A percentile compares a stretch with the other conserved stretches of the same genome.
These are phyloP conservation scores for Penicillium angulare DNA, from an alignment of 495 filamentous ascomycete species.

Conservation along the genomic window DNA sequence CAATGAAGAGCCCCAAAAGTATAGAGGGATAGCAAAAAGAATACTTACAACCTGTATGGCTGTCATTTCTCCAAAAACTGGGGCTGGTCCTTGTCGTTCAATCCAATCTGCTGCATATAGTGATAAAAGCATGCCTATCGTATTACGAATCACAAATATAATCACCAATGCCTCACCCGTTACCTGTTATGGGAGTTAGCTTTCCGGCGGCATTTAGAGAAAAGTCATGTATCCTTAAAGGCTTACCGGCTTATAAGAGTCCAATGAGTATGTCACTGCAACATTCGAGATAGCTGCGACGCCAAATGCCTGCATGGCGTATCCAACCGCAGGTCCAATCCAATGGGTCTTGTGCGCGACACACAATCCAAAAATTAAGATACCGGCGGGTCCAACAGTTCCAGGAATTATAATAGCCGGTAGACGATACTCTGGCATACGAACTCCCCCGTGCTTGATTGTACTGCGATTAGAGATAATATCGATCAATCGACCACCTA, in stretches of 20 bases:
- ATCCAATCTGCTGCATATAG: conserved; percentile 32
- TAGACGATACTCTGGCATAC: conserved; percentile 29
- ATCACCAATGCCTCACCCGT: conserved; percentile 32
- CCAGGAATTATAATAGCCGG: conserved; percentile 30
- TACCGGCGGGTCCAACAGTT: conserved; percentile 24
- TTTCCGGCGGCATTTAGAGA: too few species aligned
- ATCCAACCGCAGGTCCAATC: conserved; percentile 33
- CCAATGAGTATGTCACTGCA: conserved; percentile 32
- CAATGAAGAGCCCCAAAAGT: conserved; percentile 20
- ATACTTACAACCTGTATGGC: conserved; percentile 27
- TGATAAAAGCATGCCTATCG: conserved; percentile 32
- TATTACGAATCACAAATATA: conserved; percentile 35
- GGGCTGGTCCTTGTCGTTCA: conserved; percentile 19
- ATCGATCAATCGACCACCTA: conserved; percentile 33
- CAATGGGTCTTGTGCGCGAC: conserved; percentile 28
- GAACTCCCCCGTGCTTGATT: conserved; percentile 19
- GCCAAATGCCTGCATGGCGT: conserved; percentile 36
- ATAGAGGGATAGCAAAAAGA: conserved; percentile 27
- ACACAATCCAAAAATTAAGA: conserved; percentile 31
- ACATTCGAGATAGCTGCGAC: conserved; percentile 35
- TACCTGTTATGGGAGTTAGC: conserved; percentile 6
- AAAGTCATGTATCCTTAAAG: not conserved
- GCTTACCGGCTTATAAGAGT: conserved; percentile 31
- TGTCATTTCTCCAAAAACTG: conserved; percentile 33
- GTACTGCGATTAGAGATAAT: conserved; percentile 30